Evolutionary conservation across 225 moss, liverwort and hornwort genomes (phyloP).

Genomic region (Pseudoscleropodium purum): DNA sequence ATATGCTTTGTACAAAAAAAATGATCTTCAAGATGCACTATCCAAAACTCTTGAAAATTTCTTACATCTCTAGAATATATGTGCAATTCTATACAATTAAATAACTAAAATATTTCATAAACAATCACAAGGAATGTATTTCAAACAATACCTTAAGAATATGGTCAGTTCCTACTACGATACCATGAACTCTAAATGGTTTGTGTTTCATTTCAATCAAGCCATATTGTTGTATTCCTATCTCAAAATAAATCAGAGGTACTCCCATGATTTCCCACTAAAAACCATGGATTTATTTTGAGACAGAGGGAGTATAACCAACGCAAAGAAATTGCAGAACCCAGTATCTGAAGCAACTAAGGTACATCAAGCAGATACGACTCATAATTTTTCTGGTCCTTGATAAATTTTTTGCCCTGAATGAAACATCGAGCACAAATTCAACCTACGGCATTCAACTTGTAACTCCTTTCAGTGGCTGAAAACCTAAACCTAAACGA

Average conservation of each 20-base stretch:
- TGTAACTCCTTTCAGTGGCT: neutral
- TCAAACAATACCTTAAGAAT: no score
- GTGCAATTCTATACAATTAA: neutral
- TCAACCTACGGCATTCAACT: neutral
- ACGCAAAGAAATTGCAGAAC: neutral
- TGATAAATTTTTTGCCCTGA: neutral
- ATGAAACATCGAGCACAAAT: neutral
- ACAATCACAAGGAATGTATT: neutral
- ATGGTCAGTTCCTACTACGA: neutral
- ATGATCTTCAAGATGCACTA: neutral
- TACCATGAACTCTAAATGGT: neutral
- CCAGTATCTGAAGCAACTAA: neutral
- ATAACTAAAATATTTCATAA: neutral
- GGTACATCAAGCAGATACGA: neutral
- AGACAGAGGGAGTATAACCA: neutral
- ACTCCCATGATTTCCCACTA: no score
- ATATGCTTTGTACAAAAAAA: neutral
- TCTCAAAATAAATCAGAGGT: no score
- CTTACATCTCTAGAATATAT: neutral
- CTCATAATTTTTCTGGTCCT: neutral
- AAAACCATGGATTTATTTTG: no score
- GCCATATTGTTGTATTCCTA: neutral
- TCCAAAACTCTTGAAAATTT: neutral
- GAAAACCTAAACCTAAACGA: neutral
- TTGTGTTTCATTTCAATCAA: neutral